Conservation (phyloP, 1,284 basidiomycete genomes). For the Ganoderma sp. region DNA sequence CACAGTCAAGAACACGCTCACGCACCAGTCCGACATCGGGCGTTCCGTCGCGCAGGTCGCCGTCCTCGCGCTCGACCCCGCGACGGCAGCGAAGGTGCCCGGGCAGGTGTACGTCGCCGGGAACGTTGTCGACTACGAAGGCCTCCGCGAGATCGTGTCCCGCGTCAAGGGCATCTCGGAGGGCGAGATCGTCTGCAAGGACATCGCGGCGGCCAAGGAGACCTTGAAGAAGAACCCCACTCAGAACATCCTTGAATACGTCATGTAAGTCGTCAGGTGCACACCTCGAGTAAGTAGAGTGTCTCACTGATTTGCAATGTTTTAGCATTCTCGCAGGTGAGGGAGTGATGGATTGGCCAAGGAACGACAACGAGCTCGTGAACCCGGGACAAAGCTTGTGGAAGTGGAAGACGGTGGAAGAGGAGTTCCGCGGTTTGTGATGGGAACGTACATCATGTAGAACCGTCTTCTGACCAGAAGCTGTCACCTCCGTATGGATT, state of each 20-base stretch:
- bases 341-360: conserved; percentile 34
- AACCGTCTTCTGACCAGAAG: background rate
- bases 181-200: conserved; percentile 19
- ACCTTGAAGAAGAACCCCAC: conserved; percentile 22
- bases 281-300: too few species aligned
- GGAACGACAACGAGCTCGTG: conserved; percentile 39
- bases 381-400: conserved; percentile 38
- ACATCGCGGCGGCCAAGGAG: conserved; percentile 24
- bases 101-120: conserved; percentile 33
- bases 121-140: conserved; percentile 17
- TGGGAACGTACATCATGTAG: too few species aligned
- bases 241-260: conserved; percentile 20
- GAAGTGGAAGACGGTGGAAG: conserved; percentile 41
- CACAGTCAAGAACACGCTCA: conserved; percentile 15
- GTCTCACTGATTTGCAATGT: background rate
- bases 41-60: conserved; percentile 35
- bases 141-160: conserved; percentile 21
- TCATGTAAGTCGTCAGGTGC: conserved; percentile 13
- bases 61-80: conserved; percentile 32
- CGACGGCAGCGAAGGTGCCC: conserved; percentile 28
- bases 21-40: conserved; percentile 33
- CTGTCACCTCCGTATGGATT: background rate
- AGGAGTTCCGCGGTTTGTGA: conserved; percentile 25
- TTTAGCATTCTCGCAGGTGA: conserved; percentile 36
- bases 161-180: background rate